Conservation (phyloP, 2,329 filamentous ascomycete species). For the Colletotrichum theobromicola region DNA sequence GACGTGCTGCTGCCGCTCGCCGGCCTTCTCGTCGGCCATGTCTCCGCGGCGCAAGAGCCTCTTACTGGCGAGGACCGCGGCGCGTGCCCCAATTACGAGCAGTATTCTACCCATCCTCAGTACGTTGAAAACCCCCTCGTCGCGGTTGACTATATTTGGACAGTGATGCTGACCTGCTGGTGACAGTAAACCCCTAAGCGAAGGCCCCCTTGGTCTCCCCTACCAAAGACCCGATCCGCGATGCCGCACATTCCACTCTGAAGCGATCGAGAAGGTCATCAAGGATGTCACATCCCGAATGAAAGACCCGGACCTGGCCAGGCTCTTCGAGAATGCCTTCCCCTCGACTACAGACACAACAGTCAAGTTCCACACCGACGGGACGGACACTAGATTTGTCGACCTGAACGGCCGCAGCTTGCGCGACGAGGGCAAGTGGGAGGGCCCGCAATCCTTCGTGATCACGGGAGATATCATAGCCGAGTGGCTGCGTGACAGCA, state of each 20-base stretch:
- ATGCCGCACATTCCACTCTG: conserved; percentile 90
- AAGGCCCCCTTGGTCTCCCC: conserved; percentile 79
- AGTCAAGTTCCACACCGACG: conserved; percentile 83
- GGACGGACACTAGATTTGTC: conserved; percentile 39
- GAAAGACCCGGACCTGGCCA: conserved; percentile 84
- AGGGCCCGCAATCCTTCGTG: conserved; percentile 88
- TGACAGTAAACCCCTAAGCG: conserved; percentile 75
- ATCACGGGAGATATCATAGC: conserved; percentile 94
- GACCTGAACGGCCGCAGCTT: conserved; percentile 28
- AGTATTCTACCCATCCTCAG: conserved; percentile 44
- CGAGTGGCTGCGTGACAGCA: conserved; percentile 91
- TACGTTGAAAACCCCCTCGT: conserved; percentile 28
- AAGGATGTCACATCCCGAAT: conserved; percentile 79
- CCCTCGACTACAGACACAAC: conserved; percentile 92
- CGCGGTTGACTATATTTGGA: not conserved
- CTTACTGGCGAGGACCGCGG: conserved; percentile 24
- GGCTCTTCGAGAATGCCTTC: conserved; percentile 94
- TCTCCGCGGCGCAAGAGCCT: conserved; percentile 18
- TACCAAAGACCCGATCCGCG: conserved; percentile 82
- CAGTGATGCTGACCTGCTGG: conserved; percentile 2
- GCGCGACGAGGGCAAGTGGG: conserved; percentile 70
- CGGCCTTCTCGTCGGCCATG: conserved; percentile 22
- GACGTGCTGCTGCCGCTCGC: conserved; percentile 22
- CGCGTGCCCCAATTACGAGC: conserved; percentile 46
- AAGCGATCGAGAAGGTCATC: conserved; percentile 88